phyloP scores from a whole-genome alignment of 2,329 filamentous ascomycete genomes.

The Cytospora leucostoma region DNA sequence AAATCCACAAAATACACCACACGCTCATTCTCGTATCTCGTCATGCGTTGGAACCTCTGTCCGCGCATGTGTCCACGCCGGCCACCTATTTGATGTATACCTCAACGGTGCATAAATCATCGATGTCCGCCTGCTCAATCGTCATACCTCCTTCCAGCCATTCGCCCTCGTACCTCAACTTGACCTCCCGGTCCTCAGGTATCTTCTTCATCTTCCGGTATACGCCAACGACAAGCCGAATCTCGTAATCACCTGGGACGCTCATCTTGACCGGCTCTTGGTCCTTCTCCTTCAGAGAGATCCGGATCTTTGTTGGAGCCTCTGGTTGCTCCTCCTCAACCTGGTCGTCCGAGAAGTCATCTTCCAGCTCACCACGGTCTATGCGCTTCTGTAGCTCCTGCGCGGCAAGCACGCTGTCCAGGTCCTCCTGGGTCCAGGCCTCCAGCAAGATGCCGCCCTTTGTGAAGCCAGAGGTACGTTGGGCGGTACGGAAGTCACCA shows the following conservation, averaged over 20 bases:
- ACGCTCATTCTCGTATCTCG: neutral
- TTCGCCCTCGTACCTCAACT: conserved; percentile 76
- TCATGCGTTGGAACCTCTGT: neutral
- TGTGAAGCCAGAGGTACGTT: conserved; percentile 44
- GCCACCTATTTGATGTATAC: conserved; percentile 60
- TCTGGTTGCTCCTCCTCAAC: conserved; percentile 28
- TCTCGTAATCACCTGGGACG: conserved; percentile 56
- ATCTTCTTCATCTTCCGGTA: conserved; percentile 61
- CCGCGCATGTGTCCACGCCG: neutral
- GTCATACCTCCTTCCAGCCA: conserved; percentile 60
- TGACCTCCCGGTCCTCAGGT: conserved; percentile 53
- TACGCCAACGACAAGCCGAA: conserved; percentile 62
- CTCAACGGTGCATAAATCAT: conserved; percentile 74
- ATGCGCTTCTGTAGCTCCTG: conserved; percentile 50
- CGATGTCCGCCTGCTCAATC: conserved; percentile 69
- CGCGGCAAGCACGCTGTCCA: conserved; percentile 49
- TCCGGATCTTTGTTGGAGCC: conserved; percentile 43
- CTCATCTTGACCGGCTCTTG: conserved; percentile 52
- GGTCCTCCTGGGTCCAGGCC: conserved; percentile 71
- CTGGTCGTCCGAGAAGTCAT: conserved; percentile 11
- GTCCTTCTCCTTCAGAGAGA: conserved; percentile 57
- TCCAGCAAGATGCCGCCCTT: conserved; percentile 69
- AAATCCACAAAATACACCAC: neutral
- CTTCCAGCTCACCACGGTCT: conserved; percentile 43
- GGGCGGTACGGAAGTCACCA: conserved; percentile 44